phyloP scores from a whole-genome alignment of 495 filamentous ascomycete genomes.

The Aspergillus saccharolyticus region DNA sequence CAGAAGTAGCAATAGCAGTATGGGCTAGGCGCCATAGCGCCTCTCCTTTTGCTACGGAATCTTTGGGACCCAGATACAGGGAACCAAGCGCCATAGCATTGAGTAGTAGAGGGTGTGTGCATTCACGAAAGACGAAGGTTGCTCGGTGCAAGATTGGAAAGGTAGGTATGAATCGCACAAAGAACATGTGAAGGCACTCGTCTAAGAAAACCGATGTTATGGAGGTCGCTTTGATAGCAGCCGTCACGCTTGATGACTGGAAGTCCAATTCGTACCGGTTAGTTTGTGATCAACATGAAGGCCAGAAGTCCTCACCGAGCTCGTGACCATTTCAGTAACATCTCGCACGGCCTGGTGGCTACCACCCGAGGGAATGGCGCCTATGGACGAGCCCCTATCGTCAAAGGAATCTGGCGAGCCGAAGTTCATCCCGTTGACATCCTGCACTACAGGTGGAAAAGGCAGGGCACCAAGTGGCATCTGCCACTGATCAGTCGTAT shows the following conservation, averaged over 20 bases:
- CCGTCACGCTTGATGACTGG: slow-evolving; percentile 43
- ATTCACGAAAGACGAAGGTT: slow-evolving; percentile 47
- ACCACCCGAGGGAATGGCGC: slow-evolving; percentile 38
- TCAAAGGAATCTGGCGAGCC: slow-evolving; percentile 35
- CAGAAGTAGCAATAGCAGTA: slow-evolving; percentile 44
- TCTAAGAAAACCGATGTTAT: slow-evolving; percentile 47
- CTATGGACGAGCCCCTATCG: slow-evolving; percentile 35
- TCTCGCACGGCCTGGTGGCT: slow-evolving; percentile 44
- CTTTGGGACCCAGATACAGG: slow-evolving; percentile 43
- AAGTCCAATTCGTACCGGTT: not conserved
- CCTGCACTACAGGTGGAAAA: slow-evolving; percentile 34
- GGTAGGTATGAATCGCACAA: slow-evolving; percentile 45
- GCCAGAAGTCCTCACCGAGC: slow-evolving; percentile 30
- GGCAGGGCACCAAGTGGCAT: slow-evolving; percentile 41
- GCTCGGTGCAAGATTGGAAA: slow-evolving; percentile 46
- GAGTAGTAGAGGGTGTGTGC: slow-evolving; percentile 41
- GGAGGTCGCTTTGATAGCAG: slow-evolving; percentile 42
- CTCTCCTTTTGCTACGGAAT: slow-evolving; percentile 44
- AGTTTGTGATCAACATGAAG: not conserved
- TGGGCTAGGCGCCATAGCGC: slow-evolving; percentile 45
- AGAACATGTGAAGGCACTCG: slow-evolving; percentile 49
- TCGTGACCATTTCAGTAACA: slow-evolving; percentile 46
- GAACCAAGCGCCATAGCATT: slow-evolving; percentile 49
- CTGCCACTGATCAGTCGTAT: slow-evolving; percentile 43
- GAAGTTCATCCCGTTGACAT: slow-evolving; percentile 30